Base-by-base conservation (phyloP, 495 filamentous ascomycete species). In the Cudoniella acicularis region DNA sequence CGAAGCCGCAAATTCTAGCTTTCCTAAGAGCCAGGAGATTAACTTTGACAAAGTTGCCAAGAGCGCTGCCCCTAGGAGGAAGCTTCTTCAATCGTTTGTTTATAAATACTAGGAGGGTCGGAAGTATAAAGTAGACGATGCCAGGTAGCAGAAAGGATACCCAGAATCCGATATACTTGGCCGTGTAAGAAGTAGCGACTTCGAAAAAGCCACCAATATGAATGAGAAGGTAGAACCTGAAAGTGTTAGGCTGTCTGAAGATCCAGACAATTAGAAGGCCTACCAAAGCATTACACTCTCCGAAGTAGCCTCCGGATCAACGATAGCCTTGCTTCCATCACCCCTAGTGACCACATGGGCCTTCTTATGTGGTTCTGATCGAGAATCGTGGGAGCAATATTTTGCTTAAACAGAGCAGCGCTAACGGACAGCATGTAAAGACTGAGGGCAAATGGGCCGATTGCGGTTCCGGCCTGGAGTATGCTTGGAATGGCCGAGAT, bases 241-340 rank as follows among this genome's bases (percentile, higher is more conserved):
- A 46, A n/a, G 3, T n/a, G 10, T 47, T 55, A 43, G 30, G 8
- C 36, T 4, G 3, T 25, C 20, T 45, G 2, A 3, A 43, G 17
- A n/a, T n/a, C n/a, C n/a, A n/a, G 26, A 3, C 22, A 6, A 50
- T n/a, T 22, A 10, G n/a, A 10, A 23, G 16, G 43, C 56, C 1
- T 49, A 57, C 71, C 72, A 75, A 52, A 78, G 54, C 73, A 76
- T 74, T 56, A 93, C 86, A 46, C 84, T 79, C 72, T 90, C 86
- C 57, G 88, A 81, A 10, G 88, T 91, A 48, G 89, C 79, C 46
- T 82, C 75, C 1, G 90, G 89, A 65, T 92, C 88, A 42, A 92
- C 82, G 52, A 94, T 82, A 22, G 89, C 86, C 27, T 82, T 79
- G 73, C 91, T 87, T 53, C 90, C 90, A 52, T 76, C 83, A 71